These are phyloP conservation scores for Trichoderma harzianum DNA, from an alignment of 2,329 filamentous ascomycete genomes.

Conservation along the genomic window DNA sequence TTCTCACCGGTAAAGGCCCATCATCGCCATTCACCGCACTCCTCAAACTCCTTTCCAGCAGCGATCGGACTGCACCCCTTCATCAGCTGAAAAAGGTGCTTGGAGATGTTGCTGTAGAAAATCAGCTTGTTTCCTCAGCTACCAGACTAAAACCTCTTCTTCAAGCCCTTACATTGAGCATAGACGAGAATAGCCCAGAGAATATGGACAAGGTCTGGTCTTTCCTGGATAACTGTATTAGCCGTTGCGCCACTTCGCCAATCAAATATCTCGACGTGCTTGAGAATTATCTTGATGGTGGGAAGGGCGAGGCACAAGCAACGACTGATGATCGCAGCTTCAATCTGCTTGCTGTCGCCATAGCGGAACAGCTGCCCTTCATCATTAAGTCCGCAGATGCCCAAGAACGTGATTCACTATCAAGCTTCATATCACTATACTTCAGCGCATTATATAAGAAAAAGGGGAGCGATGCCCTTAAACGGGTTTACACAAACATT, in stretches of 20 bases:
- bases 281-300: constrained; percentile 41
- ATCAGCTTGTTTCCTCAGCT: constrained; percentile 59
- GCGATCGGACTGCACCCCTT: constrained; percentile 30
- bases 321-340: constrained; percentile 21
- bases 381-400: constrained; percentile 50
- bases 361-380: constrained; percentile 78
- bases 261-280: constrained; percentile 79
- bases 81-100: constrained; percentile 55
- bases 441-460: constrained; percentile 51
- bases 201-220: constrained; percentile 51
- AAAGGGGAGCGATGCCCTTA: constrained; percentile 39
- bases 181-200: constrained; percentile 20
- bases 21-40: constrained; percentile 69
- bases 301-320: constrained; percentile 28
- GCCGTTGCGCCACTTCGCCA: constrained; percentile 69
- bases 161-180: constrained; percentile 29
- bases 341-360: constrained; percentile 65
- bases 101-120: constrained; percentile 58
- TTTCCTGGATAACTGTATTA: constrained; percentile 81
- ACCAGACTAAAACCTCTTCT: constrained; percentile 49
- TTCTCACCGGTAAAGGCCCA: constrained; percentile 43
- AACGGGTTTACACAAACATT: constrained; percentile 31
- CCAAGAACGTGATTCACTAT: constrained; percentile 45
- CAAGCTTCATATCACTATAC: constrained; percentile 56
- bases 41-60: constrained; percentile 45